phyloP scores from a whole-genome alignment of 345 rosid genomes.

The Raphanus raphanistrum region DNA sequence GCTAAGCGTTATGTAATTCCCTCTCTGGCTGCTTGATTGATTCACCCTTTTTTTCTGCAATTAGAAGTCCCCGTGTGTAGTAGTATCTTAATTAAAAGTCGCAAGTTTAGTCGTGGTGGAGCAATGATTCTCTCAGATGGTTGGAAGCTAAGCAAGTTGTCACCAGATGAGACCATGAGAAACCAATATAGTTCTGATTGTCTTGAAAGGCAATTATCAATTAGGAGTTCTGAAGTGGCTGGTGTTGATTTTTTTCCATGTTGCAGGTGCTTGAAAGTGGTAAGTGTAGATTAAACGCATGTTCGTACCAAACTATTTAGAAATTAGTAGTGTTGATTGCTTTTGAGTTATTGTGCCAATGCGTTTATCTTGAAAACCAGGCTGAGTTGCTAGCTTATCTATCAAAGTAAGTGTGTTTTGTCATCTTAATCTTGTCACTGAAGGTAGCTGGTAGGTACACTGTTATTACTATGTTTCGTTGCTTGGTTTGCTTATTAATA shows the following conservation, averaged over 20 bases:
- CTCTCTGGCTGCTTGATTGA: constrained; percentile 41
- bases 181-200: constrained; percentile 46
- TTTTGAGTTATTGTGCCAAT: constrained; percentile 12
- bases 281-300: constrained; percentile 22
- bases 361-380: background rate
- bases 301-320: background rate
- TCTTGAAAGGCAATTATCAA: constrained; percentile 30
- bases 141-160: constrained; percentile 8
- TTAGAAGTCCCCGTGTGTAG: constrained; percentile 35
- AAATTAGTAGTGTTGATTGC: constrained; percentile 1
- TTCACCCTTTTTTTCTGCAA: constrained; percentile 32
- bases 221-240: background rate
- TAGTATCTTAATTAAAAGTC: constrained; percentile 15
- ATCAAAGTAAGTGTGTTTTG: constrained; percentile 8
- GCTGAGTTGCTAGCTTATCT: background rate
- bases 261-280: constrained; percentile 39
- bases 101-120: constrained; percentile 34
- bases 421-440: too few species aligned
- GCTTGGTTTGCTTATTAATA: constrained; percentile 14
- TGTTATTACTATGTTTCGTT: constrained; percentile 7
- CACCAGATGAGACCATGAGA: constrained; percentile 50
- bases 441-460: too few species aligned
- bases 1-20: constrained; percentile 34
- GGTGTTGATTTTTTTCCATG: constrained; percentile 13
- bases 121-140: constrained; percentile 25